Base-by-base conservation (phyloP, 805 yeast genomes). In the Pichia cabralensis region DNA sequence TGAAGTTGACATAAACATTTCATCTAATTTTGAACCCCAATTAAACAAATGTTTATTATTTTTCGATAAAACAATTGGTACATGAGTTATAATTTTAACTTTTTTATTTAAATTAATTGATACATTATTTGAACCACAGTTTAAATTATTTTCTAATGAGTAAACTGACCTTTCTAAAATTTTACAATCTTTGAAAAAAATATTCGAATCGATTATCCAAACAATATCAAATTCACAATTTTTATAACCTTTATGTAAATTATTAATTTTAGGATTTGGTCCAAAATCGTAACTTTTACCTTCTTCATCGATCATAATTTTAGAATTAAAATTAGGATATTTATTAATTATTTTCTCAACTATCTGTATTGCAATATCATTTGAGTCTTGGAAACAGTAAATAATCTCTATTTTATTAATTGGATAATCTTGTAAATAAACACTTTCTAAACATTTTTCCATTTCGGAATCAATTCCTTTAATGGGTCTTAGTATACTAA, bases 241-340 rank as follows among this genome's bases (percentile, higher is more conserved):
- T 26, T 61, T 53, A 49, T 78, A 83, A 6, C 94, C 95, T 53
- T 81, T 81, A n/a, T 85, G 76, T 30, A 85, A 60, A 55, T 85
- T 85, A 56, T 84, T 83, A 36, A 85, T 82, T 56, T 85, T 85
- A 6, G 96, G 96, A 48, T 85, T 85, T 5, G 94, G 92, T 2
- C 95, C 95, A 47, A 62, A 79, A 35, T 62, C 69, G 23, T 56
- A 58, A 7, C 42, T 39, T 5, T 46, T 57, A 14, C 44, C 42
- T 34, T 61, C 56, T 5, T 38, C 28, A 29, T 74, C 80, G 2
- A 79, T 54, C 40, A 83, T 49, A 5, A 85, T 58, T 41, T 64
- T 64, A 15, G 84, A 69, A 46, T 80, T 74, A 6, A 76, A 61
- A 3, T 64, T 50, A 0, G 82, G 76, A 51, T 76, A 74, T 40